Base-by-base conservation (phyloP, 495 filamentous ascomycete genomes). In the Bacidia gigantensis region DNA sequence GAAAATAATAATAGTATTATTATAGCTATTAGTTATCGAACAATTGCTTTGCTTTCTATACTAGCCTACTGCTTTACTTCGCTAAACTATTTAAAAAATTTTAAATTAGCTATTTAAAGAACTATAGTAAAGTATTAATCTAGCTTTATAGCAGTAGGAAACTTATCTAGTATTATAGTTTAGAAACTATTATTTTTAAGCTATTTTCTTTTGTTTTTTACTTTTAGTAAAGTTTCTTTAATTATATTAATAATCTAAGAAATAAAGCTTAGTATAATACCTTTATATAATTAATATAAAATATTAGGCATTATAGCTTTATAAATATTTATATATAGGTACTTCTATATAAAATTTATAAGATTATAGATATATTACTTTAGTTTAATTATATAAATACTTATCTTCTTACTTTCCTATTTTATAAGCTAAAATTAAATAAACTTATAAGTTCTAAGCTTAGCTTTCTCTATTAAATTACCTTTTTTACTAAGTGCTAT, bases 1-100 rank as follows among this genome's bases (percentile, higher is more conserved):
- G 11, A 25, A 49, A 49, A 25, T 49, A 49, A 26, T 49, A 24
- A 11, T 49, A 49, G 11, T 49, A 49, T 26, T 26, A 21, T 29
- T 49, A 49, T 32, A 26, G 21, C 21, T 11, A 46, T 46, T n/a
- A 22, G 11, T 46, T 46, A 20, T 46, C 11, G 11, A 46, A 46
- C 20, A 46, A 46, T 46, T 11, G 42, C 32, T 39, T 39, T 39
- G n/a, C n/a, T 10, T 39, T 39, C n/a, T 39, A n/a, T 39, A 39
- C n/a, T 39, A 10, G n/a, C n/a, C n/a, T 45, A 45, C 21, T 45
- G 21, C 11, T 11, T 11, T 11, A 45, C 21, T 11, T 11, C 9
- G 20, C 9, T 11, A 32, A 49, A 29, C n/a, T 25, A 49, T 10
- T 9, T 26, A 49, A 43, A 22, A 17, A 24, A 2, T 46, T 47